These are phyloP conservation scores for Neoboletus subvelutipes DNA, from an alignment of 768 basidiomycete species.

Conservation along the genomic window DNA sequence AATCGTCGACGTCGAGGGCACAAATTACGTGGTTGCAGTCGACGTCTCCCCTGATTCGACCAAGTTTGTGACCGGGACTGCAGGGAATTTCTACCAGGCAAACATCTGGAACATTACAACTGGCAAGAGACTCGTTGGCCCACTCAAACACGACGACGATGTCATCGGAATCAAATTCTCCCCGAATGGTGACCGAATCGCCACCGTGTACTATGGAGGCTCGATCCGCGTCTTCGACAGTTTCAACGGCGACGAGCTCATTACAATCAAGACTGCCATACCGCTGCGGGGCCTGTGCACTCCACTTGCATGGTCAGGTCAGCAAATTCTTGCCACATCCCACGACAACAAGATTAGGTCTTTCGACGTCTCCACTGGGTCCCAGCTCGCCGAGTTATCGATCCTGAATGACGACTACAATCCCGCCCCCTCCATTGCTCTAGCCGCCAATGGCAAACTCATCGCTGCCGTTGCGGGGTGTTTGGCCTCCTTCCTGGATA, in stretches of 20 bases:
- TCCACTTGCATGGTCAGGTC: background rate
- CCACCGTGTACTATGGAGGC: rapidly evolving
- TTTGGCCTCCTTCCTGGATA: too few relatives aligned
- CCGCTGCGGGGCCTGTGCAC: rapidly evolving
- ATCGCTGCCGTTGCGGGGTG: background rate
- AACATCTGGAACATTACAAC: background rate
- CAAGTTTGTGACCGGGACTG: background rate
- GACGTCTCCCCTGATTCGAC: too few relatives aligned
- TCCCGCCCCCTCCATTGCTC: background rate
- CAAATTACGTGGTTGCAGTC: too few relatives aligned
- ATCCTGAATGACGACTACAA: background rate
- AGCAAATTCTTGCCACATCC: background rate
- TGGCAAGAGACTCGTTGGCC: background rate
- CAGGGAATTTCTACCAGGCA: background rate
- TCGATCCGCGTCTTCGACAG: background rate
- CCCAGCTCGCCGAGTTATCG: background rate
- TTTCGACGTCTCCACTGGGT: background rate
- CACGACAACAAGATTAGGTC: background rate
- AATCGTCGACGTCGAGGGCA: background rate
- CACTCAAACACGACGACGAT: background rate
- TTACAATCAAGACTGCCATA: background rate
- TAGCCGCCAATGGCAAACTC: background rate
- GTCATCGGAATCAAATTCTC: background rate
- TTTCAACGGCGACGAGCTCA: background rate
- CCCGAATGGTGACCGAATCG: background rate